Base-by-base conservation (phyloP, 2,329 filamentous ascomycete species). In the Colletotrichum sp. region DNA sequence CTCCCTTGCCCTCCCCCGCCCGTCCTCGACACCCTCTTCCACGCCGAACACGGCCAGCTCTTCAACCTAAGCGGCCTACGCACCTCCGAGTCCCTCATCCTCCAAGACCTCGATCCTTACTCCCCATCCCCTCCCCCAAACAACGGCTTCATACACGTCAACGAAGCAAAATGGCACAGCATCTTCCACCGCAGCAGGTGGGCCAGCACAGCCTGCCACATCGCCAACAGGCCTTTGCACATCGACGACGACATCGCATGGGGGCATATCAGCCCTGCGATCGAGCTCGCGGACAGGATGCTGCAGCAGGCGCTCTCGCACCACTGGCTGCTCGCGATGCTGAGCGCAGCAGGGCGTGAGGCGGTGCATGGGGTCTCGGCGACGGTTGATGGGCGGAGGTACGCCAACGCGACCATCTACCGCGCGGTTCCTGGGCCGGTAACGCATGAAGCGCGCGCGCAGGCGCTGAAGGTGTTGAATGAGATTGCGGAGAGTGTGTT, bases 221-320 rank as follows among this genome's bases (percentile, higher is more conserved):
- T 63, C 18, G 16, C 26, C 15, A 60, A 60, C 9, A 28, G 5
- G 52, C 52, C 15, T 12, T 43, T 30, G 4, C 32, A 74, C n/a
- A 55, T 74, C 30, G 21, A 59, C 30, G 52, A 76, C n/a, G 65
- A 69, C 13, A 2, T n/a, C 7, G 34, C 59, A 3, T 69, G 73
- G 73, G 5, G 4, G 0, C 65, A 12, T 7, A 21, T 69, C n/a
- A 18, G 21, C 12, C 59, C 34, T 21, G 28, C 30, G 9, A 43
- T 75, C 18, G 73, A 75, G 28, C 26, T 75, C 15, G 69, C 73
- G 7, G 60, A 75, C 15, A 57, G 73, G 18, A 65, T 73, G 12
- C 57, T 75, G 9, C 18, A 7, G 4, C 61, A 67, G 16, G 71
- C 55, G 2, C 16, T 65, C 10, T 7, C 30, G 7, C 69, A 72